A percentile compares a stretch with the other conserved stretches of the same genome.
Conservation (phyloP, 148 eudicot genomes). For the Rhododendron ovatum region DNA sequence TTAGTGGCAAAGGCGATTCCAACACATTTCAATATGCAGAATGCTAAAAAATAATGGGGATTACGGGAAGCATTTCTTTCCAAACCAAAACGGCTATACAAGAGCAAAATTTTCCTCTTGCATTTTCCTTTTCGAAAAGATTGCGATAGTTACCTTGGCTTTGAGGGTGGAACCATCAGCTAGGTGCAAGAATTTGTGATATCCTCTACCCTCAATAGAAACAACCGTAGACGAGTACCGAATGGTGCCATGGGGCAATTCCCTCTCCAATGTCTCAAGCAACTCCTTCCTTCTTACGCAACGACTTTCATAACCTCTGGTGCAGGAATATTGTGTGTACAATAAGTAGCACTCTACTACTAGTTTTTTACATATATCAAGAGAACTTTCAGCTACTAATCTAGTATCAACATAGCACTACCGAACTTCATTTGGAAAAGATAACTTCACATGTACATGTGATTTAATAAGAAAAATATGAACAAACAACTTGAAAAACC, state of each 20-base stretch:
- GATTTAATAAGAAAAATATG: background rate
- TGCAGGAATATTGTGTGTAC: background rate
- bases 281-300: conserved; percentile 43
- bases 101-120: background rate
- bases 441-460: background rate
- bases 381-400: background rate
- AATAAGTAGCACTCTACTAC: background rate
- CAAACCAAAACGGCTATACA: background rate
- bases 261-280: conserved; percentile 34
- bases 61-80: background rate
- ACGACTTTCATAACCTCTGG: conserved; percentile 30
- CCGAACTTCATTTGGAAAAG: background rate
- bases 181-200: conserved; percentile 39
- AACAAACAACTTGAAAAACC: background rate
- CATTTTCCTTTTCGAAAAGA: background rate
- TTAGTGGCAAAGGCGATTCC: background rate
- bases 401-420: background rate
- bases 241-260: conserved; percentile 38
- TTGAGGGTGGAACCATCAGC: conserved; percentile 37
- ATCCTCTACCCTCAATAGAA: conserved; percentile 31
- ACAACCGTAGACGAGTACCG: conserved; percentile 46
- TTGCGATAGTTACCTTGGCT: conserved; percentile 32
- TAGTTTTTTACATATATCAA: background rate
- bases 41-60: background rate
- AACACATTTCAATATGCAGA: background rate